Evolutionary conservation across 148 eudicot genomes (phyloP).

Genomic region (Rhododendron simsii): DNA sequence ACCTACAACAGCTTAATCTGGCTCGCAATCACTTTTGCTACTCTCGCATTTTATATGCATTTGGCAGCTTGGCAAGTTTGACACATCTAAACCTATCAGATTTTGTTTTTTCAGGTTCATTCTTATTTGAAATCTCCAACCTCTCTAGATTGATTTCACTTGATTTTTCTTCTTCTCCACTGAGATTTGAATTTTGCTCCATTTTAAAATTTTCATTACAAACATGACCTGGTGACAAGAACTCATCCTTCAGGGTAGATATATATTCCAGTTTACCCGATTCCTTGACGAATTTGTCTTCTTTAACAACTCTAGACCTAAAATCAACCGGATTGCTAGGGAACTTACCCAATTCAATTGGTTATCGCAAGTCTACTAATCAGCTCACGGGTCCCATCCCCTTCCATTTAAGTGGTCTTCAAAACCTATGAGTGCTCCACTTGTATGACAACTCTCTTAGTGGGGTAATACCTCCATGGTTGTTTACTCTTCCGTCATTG

Average conservation of each 20-base stretch:
- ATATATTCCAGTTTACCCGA: no score
- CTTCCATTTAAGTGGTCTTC: no score
- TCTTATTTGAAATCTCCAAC: neutral
- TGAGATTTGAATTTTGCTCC: no score
- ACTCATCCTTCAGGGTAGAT: no score
- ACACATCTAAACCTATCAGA: neutral
- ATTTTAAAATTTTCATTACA: no score
- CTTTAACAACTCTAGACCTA: no score
- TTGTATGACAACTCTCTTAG: constrained; percentile 7
- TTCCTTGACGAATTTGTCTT: no score
- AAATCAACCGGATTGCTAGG: no score
- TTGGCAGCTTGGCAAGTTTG: neutral
- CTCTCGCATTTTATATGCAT: neutral
- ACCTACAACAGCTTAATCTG: neutral
- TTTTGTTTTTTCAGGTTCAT: neutral
- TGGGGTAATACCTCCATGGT: constrained; percentile 24
- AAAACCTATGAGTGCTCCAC: neutral
- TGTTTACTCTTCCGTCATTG: constrained; percentile 17
- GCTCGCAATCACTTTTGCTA: neutral
- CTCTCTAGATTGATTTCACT: neutral
- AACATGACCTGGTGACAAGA: no score
- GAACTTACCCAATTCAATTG: neutral
- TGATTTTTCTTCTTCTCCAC: no score
- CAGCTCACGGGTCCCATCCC: neutral
- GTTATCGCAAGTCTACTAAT: neutral